Conservation (phyloP, 768 basidiomycete genomes). For the Collybia sordida region DNA sequence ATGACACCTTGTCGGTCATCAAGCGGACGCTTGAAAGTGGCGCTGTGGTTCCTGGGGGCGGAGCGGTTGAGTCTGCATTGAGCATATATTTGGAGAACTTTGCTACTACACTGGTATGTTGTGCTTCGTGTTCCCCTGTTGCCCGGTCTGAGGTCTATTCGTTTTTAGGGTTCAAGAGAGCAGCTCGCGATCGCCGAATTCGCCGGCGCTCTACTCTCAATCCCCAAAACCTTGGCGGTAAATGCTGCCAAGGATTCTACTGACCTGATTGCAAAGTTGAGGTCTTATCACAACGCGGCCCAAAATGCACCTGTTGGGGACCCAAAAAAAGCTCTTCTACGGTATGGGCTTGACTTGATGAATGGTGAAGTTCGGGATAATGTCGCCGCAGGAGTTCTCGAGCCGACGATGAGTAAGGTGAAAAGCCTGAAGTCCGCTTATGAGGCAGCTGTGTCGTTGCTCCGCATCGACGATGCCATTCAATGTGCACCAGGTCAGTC, state of each 20-base stretch:
- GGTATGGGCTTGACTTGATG: slow-evolving; percentile 92
- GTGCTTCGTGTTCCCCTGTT: not conserved
- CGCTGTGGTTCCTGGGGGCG: slow-evolving; percentile 93
- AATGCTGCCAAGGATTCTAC: slow-evolving; percentile 99
- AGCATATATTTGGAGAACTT: slow-evolving; percentile 99
- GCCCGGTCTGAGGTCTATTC: slow-evolving; percentile 9
- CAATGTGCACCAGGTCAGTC: slow-evolving; percentile 82
- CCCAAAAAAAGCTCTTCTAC: slow-evolving; percentile 85
- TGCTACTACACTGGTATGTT: slow-evolving; percentile 89
- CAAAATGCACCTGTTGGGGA: slow-evolving; percentile 91
- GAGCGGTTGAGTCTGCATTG: slow-evolving; percentile 94
- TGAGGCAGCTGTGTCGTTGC: slow-evolving; percentile 90
- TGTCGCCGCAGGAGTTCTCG: slow-evolving; percentile 87
- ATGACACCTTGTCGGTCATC: slow-evolving; percentile 92
- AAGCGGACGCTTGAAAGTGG: slow-evolving; percentile 98
- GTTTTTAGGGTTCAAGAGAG: slow-evolving; percentile 86
- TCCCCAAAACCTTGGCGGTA: slow-evolving; percentile 95
- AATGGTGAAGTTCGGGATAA: slow-evolving; percentile 97
- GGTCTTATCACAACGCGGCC: slow-evolving; percentile 95
- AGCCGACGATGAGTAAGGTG: slow-evolving; percentile 97
- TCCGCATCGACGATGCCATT: slow-evolving; percentile 96
- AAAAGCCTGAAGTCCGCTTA: slow-evolving; percentile 96
- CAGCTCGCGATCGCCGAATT: slow-evolving; percentile 99
- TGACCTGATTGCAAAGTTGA: slow-evolving; percentile 93
- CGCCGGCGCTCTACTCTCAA: slow-evolving; percentile 86